These are phyloP conservation scores for Suillus placidus DNA, from an alignment of 768 basidiomycete genomes.

Conservation along the genomic window DNA sequence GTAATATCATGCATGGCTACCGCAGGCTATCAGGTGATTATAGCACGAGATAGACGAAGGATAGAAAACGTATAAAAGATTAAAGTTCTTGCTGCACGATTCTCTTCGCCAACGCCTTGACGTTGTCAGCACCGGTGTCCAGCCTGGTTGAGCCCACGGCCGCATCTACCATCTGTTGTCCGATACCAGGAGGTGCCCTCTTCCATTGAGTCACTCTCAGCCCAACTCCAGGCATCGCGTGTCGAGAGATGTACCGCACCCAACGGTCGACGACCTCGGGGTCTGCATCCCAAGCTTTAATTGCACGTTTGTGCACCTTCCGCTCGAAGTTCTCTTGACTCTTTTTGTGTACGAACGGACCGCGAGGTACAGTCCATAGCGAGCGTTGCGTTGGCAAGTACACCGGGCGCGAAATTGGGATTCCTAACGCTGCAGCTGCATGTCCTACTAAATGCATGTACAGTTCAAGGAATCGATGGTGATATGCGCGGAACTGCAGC, in stretches of 20 bases:
- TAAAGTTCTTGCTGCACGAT: conserved; percentile 40
- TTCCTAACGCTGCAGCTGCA: conserved; percentile 81
- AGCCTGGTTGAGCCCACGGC: conserved; percentile 38
- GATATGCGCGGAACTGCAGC: conserved; percentile 83
- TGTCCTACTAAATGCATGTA: conserved; percentile 85
- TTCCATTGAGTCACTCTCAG: conserved; percentile 84
- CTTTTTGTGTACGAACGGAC: conserved; percentile 93
- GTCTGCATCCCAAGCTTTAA: conserved; percentile 92
- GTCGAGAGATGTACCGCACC: conserved; percentile 74
- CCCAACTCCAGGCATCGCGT: conserved; percentile 85
- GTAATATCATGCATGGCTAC: neutral
- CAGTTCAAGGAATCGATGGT: conserved; percentile 65
- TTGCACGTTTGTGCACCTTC: conserved; percentile 76
- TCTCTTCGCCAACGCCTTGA: conserved; percentile 43
- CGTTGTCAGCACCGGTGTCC: conserved; percentile 32
- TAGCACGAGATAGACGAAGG: neutral
- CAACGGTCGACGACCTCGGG: conserved; percentile 76
- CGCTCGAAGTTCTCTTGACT: conserved; percentile 94
- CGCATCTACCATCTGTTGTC: conserved; percentile 40
- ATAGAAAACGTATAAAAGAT: neutral
- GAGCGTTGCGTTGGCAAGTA: conserved; percentile 73
- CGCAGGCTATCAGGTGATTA: neutral
- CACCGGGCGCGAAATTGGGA: conserved; percentile 69
- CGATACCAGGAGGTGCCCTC: conserved; percentile 56
- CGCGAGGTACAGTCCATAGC: conserved; percentile 83